Conservation (phyloP, 192 early-diverging fungal genomes). For the Linnemannia elongata region DNA sequence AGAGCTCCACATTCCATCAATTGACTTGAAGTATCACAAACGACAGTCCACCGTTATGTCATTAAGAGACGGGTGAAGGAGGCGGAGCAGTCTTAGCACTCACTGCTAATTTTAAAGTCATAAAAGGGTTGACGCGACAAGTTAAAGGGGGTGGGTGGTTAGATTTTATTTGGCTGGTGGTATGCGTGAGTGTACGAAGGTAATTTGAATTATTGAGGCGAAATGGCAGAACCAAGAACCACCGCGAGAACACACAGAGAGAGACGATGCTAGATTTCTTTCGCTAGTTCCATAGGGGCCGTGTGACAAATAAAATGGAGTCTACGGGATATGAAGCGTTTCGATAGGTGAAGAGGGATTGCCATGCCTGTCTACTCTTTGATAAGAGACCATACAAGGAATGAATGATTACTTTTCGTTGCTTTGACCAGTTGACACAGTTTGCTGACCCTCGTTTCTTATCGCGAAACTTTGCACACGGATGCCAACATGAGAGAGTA, state of each 20-base stretch:
- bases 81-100: no score
- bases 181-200: not conserved
- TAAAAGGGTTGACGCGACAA: not conserved
- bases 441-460: not conserved
- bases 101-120: no score
- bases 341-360: not conserved
- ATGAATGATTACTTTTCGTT: not conserved
- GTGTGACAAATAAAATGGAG: not conserved
- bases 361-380: not conserved
- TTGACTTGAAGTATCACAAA: no score
- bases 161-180: not conserved
- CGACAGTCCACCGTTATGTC: no score
- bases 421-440: not conserved
- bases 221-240: not conserved
- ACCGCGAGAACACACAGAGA: not conserved
- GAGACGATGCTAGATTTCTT: not conserved
- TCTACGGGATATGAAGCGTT: not conserved
- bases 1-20: no score
- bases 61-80: no score
- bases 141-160: not conserved
- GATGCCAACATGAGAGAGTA: not conserved
- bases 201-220: not conserved
- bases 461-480: not conserved
- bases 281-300: not conserved
- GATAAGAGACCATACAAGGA: not conserved